Conservation (phyloP, 2,329 filamentous ascomycete species). For the Saccharata proteae region DNA sequence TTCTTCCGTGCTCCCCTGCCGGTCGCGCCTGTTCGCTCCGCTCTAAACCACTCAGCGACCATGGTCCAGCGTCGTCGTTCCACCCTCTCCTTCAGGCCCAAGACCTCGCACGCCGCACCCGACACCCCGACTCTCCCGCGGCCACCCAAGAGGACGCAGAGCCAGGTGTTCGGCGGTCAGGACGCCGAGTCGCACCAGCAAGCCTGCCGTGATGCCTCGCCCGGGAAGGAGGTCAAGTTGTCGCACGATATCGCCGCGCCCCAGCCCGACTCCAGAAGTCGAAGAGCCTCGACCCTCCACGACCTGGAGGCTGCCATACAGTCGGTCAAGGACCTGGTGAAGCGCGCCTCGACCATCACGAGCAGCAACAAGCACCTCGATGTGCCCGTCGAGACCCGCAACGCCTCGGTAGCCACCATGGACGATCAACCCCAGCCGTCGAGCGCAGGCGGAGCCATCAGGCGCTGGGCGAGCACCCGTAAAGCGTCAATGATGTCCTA, state of each 20-base stretch:
- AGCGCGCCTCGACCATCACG: slow-evolving; percentile 1
- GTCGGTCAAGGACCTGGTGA: slow-evolving; percentile 7
- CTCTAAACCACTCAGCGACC: slow-evolving; percentile 1
- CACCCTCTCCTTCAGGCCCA: slow-evolving; percentile 25
- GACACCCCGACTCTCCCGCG: slow-evolving; percentile 10
- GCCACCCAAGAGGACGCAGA: slow-evolving; percentile 23
- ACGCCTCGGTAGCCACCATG: too few relatives aligned
- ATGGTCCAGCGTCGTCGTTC: slow-evolving; percentile 20
- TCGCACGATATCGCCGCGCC: too few relatives aligned
- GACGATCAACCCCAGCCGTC: too few relatives aligned
- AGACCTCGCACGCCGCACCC: slow-evolving; percentile 30
- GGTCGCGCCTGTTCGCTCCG: background rate
- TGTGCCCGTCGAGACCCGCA: background rate
- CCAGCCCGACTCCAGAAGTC: slow-evolving; percentile 1
- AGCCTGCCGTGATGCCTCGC: slow-evolving; percentile 1
- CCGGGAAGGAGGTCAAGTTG: slow-evolving; percentile 7
- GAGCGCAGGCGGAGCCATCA: too few relatives aligned
- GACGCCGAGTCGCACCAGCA: slow-evolving; percentile 7
- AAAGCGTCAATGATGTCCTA: too few relatives aligned
- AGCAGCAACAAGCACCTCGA: slow-evolving; percentile 2
- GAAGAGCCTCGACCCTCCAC: slow-evolving; percentile 7
- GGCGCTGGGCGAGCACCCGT: too few relatives aligned
- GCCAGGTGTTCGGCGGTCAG: slow-evolving; percentile 20
- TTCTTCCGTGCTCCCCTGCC: slow-evolving; percentile 2
- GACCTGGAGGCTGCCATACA: slow-evolving; percentile 7